Percentiles rank a stretch among this genome's conserved stretches.
Evolutionary conservation across 2,329 filamentous ascomycete species (phyloP).

Genomic region (Bipolaris cookei): DNA sequence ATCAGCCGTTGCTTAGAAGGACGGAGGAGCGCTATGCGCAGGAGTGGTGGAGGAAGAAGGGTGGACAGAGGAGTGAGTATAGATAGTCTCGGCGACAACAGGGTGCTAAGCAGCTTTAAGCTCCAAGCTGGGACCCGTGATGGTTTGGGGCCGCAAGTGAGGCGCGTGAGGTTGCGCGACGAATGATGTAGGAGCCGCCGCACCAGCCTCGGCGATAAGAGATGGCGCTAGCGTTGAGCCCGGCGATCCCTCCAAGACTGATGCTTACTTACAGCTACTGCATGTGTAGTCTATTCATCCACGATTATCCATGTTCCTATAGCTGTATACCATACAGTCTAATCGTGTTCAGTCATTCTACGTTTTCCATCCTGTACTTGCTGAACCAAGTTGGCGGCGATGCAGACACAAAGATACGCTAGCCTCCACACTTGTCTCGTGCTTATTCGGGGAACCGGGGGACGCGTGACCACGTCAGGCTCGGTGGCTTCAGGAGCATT

Average conservation of each 20-base stretch:
- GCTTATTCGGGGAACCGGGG: constrained; percentile 12
- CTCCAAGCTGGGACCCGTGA: constrained; percentile 32
- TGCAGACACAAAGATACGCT: background rate
- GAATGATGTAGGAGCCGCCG: constrained; percentile 15
- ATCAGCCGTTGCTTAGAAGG: constrained; percentile 14
- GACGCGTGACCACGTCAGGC: constrained; percentile 14
- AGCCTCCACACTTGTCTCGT: constrained; percentile 5
- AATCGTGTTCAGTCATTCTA: background rate
- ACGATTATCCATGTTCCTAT: background rate
- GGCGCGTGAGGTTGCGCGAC: constrained; percentile 42
- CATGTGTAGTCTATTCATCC: background rate
- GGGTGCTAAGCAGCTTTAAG: constrained; percentile 29
- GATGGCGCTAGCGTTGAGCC: constrained; percentile 12
- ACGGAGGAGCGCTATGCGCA: constrained; percentile 8
- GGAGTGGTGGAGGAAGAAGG: constrained; percentile 6
- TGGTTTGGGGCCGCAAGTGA: constrained; percentile 26
- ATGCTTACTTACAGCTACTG: background rate
- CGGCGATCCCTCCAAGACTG: background rate
- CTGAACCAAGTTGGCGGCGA: background rate
- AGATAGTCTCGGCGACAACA: constrained; percentile 12
- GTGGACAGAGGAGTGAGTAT: constrained; percentile 3
- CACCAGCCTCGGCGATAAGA: constrained; percentile 34
- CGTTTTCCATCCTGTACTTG: background rate
- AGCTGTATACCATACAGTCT: background rate
- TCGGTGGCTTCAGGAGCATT: constrained; percentile 4